A percentile compares a stretch with the other conserved stretches of the same genome.
Conservation (phyloP, 306 rosid species). For the Quercus berberidifolia region DNA sequence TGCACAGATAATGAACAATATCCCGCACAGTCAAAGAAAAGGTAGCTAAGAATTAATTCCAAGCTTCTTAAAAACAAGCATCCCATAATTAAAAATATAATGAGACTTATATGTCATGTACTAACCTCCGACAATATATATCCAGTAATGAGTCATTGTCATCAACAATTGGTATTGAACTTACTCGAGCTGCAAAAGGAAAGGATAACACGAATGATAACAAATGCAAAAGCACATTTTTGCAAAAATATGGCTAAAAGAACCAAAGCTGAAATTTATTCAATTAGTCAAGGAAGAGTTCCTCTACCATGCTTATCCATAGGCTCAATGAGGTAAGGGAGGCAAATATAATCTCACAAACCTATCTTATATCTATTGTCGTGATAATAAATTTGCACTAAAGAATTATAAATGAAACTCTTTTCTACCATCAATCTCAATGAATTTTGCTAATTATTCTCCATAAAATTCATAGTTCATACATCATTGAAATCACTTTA, state of each 20-base stretch:
- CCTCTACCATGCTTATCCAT: not conserved
- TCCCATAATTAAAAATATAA: not conserved
- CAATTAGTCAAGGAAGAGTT: not conserved
- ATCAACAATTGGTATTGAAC: constrained; percentile 95
- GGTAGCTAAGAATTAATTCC: not conserved
- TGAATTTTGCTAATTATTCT: not conserved
- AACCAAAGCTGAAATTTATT: not conserved
- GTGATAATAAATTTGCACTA: not conserved
- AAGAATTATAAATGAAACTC: not conserved
- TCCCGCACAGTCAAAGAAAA: not conserved
- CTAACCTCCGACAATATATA: constrained; percentile 97
- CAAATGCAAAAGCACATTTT: not conserved
- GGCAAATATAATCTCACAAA: not conserved
- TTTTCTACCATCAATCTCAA: not conserved
- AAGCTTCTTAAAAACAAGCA: constrained; percentile 7
- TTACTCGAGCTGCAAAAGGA: constrained; percentile 81
- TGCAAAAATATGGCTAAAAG: not conserved
- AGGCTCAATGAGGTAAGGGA: not conserved
- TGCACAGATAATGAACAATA: not conserved
- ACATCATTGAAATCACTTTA: not conserved
- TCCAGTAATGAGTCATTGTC: constrained; percentile 87
- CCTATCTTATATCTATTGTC: not conserved
- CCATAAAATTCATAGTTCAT: not conserved
- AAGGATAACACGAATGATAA: constrained; percentile 9
- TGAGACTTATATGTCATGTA: constrained; percentile 20